These are phyloP conservation scores for Larix kaempferi DNA, from an alignment of 75 land plant genomes.

Conservation along the genomic window DNA sequence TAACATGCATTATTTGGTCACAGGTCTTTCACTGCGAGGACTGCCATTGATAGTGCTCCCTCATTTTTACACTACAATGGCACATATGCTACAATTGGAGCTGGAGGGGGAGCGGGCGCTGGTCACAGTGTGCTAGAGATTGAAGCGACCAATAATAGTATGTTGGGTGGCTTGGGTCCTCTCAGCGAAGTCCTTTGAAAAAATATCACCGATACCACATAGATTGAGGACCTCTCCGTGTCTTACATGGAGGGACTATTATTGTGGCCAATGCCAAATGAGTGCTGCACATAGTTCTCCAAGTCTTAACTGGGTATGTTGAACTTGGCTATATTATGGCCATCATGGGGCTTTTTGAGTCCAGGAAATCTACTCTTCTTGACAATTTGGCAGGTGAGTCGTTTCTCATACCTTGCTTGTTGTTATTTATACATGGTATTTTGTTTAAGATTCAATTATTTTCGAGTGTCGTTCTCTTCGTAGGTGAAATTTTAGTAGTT, in stretches of 20 bases:
- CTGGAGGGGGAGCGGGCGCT: not conserved
- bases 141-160: not conserved
- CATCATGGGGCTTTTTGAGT: slow-evolving; percentile 65
- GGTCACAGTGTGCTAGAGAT: not conserved
- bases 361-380: slow-evolving; percentile 53
- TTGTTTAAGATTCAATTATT: too few species aligned
- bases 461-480: too few species aligned
- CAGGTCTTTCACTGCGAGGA: slow-evolving; percentile 8
- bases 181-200: slow-evolving; percentile 11
- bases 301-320: slow-evolving; percentile 48
- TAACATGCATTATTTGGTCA: not conserved
- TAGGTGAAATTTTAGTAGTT: too few species aligned
- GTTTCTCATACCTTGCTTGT: not conserved
- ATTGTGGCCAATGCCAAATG: slow-evolving; percentile 29
- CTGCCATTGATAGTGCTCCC: not conserved
- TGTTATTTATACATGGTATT: too few species aligned
- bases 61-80: not conserved
- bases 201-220: slow-evolving; percentile 6
- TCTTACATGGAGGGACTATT: slow-evolving; percentile 58
- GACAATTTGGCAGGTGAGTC: slow-evolving; percentile 47
- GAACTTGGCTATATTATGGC: slow-evolving; percentile 53
- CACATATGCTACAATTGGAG: not conserved
- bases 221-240: slow-evolving; percentile 3
- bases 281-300: slow-evolving; percentile 27
- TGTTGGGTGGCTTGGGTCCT: slow-evolving; percentile 4